Conservation (phyloP, 192 early-diverging fungal species). For the Anaeromyces robustus region DNA sequence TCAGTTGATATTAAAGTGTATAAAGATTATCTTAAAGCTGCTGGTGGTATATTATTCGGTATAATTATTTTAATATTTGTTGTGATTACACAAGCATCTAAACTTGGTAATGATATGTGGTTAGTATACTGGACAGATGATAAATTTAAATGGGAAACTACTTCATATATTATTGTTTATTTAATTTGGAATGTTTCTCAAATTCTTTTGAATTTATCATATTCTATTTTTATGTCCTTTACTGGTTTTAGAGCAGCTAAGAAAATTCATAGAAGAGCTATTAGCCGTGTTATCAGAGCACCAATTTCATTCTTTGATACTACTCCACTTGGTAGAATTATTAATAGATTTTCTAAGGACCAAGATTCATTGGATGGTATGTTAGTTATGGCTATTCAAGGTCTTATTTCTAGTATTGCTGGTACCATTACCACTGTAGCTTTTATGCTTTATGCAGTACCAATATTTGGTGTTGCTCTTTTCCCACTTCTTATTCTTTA, state of each 20-base stretch:
- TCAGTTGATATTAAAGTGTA: background rate
- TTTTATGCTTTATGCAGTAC: constrained; percentile 24
- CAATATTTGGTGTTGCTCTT: constrained; percentile 55
- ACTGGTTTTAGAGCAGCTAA: background rate
- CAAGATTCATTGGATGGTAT: constrained; percentile 62
- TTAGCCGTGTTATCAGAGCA: background rate
- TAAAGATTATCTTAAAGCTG: background rate
- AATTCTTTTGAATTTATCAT: background rate
- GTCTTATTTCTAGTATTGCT: background rate
- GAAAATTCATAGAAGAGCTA: background rate
- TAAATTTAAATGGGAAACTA: too few relatives aligned
- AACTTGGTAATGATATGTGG: background rate
- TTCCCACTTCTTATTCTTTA: constrained; percentile 59
- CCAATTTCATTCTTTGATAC: constrained; percentile 9
- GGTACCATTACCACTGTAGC: background rate
- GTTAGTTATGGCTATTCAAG: constrained; percentile 8
- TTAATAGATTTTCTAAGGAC: constrained; percentile 84
- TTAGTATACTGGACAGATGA: background rate
- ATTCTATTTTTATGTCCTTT: background rate
- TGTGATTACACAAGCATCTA: background rate
- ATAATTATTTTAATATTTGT: background rate
- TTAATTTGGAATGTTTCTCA: background rate
- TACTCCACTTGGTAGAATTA: constrained; percentile 67
- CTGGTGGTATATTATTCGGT: background rate
- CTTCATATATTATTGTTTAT: background rate